These are phyloP conservation scores for Groenewaldozyma auringiensis DNA, from an alignment of 1,139 yeast genomes.

Conservation along the genomic window DNA sequence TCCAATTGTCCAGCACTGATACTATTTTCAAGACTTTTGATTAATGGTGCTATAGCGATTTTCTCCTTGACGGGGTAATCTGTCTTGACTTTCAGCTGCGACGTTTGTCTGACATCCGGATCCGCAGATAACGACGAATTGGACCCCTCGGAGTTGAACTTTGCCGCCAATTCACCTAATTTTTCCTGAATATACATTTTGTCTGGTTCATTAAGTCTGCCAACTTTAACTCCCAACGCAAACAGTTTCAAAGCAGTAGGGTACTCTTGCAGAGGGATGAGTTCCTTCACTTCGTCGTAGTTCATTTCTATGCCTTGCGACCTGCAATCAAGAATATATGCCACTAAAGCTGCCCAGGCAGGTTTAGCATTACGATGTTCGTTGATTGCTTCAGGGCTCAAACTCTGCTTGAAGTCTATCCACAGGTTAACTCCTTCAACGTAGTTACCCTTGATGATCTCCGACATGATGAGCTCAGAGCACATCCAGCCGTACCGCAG, in stretches of 20 bases:
- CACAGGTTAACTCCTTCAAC: constrained; percentile 27
- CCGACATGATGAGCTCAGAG: constrained; percentile 19
- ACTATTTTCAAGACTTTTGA: neutral
- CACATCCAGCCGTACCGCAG: constrained; percentile 22
- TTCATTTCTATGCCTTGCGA: neutral
- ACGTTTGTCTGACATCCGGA: neutral
- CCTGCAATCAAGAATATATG: constrained; percentile 16
- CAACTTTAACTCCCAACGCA: neutral
- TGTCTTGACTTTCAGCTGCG: neutral
- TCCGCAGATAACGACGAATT: neutral
- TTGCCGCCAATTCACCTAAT: neutral
- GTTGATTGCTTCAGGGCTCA: constrained; percentile 17
- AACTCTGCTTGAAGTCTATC: constrained; percentile 28
- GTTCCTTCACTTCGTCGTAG: neutral
- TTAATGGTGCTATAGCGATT: neutral
- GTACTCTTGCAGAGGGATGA: neutral
- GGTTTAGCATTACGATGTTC: constrained; percentile 21
- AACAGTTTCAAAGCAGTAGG: neutral
- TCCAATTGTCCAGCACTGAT: neutral
- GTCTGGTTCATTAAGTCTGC: neutral
- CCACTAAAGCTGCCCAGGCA: constrained; percentile 23
- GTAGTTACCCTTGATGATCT: constrained; percentile 20
- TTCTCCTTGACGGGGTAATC: neutral
- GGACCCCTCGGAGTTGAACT: neutral
- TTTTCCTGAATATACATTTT: neutral